Conservation (phyloP, 257 asterid species). For the Plantago major region DNA sequence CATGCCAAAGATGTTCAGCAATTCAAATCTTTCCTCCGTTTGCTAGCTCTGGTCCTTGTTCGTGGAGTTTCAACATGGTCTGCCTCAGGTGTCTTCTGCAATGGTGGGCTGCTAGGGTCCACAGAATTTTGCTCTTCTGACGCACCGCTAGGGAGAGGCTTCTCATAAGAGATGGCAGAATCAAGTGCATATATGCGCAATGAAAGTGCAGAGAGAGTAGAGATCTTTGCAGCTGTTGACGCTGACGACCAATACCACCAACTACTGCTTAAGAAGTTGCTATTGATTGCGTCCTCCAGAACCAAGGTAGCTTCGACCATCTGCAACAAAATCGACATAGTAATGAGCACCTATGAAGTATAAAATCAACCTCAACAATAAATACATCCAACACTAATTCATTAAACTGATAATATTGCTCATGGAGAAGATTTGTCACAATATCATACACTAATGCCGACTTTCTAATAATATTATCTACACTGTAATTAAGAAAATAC, state of each 20-base stretch:
- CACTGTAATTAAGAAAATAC: too few relatives aligned
- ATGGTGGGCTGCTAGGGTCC: conserved; percentile 41
- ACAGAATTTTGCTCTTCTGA: conserved; percentile 29
- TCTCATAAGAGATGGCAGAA: conserved; percentile 71
- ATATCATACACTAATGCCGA: too few relatives aligned
- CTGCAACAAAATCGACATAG: conserved; percentile 35
- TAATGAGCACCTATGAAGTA: conserved; percentile 13
- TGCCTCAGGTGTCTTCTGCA: conserved; percentile 46
- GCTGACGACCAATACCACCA: conserved; percentile 99
- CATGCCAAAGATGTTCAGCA: conserved; percentile 21
- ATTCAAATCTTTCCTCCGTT: conserved; percentile 50
- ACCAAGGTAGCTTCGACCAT: conserved; percentile 72
- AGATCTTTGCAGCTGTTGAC: conserved; percentile 75
- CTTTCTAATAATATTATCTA: too few relatives aligned
- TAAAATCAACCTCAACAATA: not conserved
- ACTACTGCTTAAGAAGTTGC: conserved; percentile 52
- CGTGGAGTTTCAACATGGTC: conserved; percentile 59
- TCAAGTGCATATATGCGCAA: conserved; percentile 73
- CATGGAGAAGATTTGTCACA: too few relatives aligned
- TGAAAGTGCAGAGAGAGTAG: conserved; percentile 78
- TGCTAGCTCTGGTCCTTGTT: conserved; percentile 71
- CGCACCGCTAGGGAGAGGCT: conserved; percentile 27
- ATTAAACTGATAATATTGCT: not conserved
- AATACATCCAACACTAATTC: not conserved
- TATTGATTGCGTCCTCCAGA: conserved; percentile 74